These are phyloP conservation scores for Paxillus rubicundulus DNA, from an alignment of 768 basidiomycete genomes.

Conservation along the genomic window DNA sequence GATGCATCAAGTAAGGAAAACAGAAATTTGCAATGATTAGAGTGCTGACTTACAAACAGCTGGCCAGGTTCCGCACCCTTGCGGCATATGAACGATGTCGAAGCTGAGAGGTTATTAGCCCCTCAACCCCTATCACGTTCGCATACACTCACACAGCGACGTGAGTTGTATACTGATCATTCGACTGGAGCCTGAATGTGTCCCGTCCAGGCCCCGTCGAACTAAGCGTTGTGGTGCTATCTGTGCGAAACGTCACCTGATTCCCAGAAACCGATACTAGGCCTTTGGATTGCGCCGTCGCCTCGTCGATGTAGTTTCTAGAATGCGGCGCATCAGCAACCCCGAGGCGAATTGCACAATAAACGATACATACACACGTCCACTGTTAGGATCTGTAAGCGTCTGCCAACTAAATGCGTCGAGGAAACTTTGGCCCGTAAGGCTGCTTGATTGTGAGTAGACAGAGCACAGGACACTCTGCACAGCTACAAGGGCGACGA, in stretches of 20 bases:
- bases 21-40: not conserved
- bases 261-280: constrained; percentile 51
- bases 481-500: no score
- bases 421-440: constrained; percentile 48
- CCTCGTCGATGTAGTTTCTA: constrained; percentile 43
- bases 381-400: constrained; percentile 31
- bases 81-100: constrained; percentile 34
- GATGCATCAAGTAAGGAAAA: not conserved
- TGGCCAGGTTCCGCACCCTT: constrained; percentile 37
- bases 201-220: constrained; percentile 28
- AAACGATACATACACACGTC: constrained; percentile 17
- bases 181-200: constrained; percentile 31
- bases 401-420: constrained; percentile 26
- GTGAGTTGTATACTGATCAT: constrained; percentile 29
- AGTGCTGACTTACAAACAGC: constrained; percentile 24
- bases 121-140: not conserved
- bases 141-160: constrained; percentile 26
- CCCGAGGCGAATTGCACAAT: no score
- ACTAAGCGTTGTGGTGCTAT: constrained; percentile 27
- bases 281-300: constrained; percentile 50
- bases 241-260: constrained; percentile 30
- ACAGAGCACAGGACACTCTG: no score
- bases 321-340: no score
- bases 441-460: constrained; percentile 45
- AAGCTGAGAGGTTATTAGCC: constrained; percentile 14